Base-by-base conservation (phyloP, 2,329 filamentous ascomycete species). In the Seiridium unicorne region DNA sequence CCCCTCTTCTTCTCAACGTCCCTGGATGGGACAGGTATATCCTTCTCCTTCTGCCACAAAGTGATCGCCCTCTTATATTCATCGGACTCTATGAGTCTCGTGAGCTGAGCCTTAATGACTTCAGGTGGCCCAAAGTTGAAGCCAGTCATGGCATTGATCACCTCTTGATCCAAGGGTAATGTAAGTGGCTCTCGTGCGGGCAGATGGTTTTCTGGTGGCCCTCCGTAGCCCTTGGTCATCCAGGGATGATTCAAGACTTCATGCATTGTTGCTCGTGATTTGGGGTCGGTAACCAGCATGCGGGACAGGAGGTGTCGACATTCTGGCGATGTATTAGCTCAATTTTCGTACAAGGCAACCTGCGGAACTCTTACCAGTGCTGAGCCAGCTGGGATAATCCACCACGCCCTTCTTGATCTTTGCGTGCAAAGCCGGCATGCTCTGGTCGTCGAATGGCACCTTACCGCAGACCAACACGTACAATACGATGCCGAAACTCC, bases 371-470 rank as follows among this genome's bases (percentile, higher is more conserved):
- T 73, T 83, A 96, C 94, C 94, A 69, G 87, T 87, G 60, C 92
- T 94, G 44, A 99, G 81, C 88, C 95, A 98, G 62, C 89, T 91
- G 3, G 95, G 95, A 74, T 98, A 99, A 73, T 99, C 95, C 18
- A 98, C 95, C 55, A 91, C 78, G 42, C 95, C 95, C 73, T 96
- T 96, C 80, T 99, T 99, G 76, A 99, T 99, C 79, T 99, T 99
- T 61, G 94, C 93, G 77, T 99, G 95, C 54, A 99, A 81, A 64
- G 96, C 93, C 42, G 94, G 95, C 93, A 99, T 99, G 78, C 93
- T 97, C 77, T 99, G 95, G 72, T 99, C 95, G 73, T 99, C 95
- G 70, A 99, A 99, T 0, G 95, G 95, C 3, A 99, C 95, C 75
- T 98, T 98, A 57, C 95, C 95, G 72, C 95, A 98, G 3, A 98